A percentile compares a stretch with the other conserved stretches of the same genome.
phyloP scores from a whole-genome alignment of 1,139 yeast genomes.

The Blastobotrys proliferans region DNA sequence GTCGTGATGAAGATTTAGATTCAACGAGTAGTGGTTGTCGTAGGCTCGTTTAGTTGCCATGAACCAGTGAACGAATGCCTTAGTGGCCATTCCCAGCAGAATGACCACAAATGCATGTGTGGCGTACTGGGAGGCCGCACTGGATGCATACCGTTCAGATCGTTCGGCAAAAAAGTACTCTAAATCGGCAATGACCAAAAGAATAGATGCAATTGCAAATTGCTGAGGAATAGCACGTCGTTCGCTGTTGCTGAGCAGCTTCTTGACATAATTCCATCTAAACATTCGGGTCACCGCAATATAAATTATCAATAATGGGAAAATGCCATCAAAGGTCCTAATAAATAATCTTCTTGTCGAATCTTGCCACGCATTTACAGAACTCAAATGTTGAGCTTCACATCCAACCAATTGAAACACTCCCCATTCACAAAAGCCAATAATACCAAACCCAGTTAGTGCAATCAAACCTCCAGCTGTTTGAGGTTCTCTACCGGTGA shows the following conservation, averaged over 20 bases:
- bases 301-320: slow-evolving; percentile 7
- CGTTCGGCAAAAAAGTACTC: slow-evolving; percentile 9
- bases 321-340: slow-evolving; percentile 10
- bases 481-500: slow-evolving; percentile 11
- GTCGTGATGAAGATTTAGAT: background rate
- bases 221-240: slow-evolving; percentile 5
- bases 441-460: slow-evolving; percentile 3
- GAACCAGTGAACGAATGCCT: slow-evolving; percentile 7
- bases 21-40: slow-evolving; percentile 3
- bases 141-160: slow-evolving; percentile 1
- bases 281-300: slow-evolving; percentile 1
- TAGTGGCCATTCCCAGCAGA: slow-evolving; percentile 6
- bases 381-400: slow-evolving; percentile 7
- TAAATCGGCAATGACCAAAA: slow-evolving; percentile 8
- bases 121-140: background rate
- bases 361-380: background rate
- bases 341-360: slow-evolving; percentile 9
- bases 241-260: slow-evolving; percentile 1
- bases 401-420: slow-evolving; percentile 6
- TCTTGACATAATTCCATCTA: slow-evolving; percentile 6
- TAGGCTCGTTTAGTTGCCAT: slow-evolving; percentile 3
- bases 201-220: slow-evolving; percentile 3
- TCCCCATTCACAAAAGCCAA: slow-evolving; percentile 6
- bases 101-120: slow-evolving; percentile 5
- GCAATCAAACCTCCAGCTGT: slow-evolving; percentile 11